Conservation (phyloP, 176 grass and related monocot species). For the Zoysia pacifica region DNA sequence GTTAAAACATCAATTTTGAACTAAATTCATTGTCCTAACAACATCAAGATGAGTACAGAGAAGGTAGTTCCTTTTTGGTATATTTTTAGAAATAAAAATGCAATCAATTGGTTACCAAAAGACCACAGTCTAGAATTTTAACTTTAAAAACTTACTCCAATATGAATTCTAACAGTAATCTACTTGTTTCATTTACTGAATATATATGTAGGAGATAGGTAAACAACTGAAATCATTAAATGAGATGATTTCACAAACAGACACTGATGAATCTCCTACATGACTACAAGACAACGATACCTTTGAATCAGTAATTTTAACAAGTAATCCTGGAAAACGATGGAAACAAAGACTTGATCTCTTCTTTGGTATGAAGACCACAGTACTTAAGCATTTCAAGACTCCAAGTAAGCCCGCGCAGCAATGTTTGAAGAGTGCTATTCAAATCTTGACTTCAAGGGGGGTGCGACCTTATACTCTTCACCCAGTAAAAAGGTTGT, state of each 20-base stretch:
- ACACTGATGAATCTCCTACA: neutral
- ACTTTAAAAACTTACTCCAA: neutral
- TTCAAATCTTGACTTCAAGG: constrained; percentile 13
- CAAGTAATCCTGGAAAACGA: neutral
- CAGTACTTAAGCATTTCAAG: neutral
- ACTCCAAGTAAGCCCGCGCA: neutral
- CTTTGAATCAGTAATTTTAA: constrained; percentile 13
- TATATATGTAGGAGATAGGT: too few relatives aligned
- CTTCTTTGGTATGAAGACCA: neutral
- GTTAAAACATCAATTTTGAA: too few relatives aligned
- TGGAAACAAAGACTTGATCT: constrained; percentile 7
- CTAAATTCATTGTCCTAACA: too few relatives aligned
- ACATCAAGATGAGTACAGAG: too few relatives aligned
- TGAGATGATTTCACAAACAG: neutral
- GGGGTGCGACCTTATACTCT: constrained; percentile 3
- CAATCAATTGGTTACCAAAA: too few relatives aligned
- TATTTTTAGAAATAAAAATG: too few relatives aligned
- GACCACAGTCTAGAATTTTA: neutral
- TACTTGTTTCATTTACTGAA: neutral
- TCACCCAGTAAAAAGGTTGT: neutral
- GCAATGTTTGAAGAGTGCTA: constrained; percentile 1
- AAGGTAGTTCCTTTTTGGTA: too few relatives aligned
- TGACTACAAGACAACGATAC: neutral
- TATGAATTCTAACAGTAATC: neutral
- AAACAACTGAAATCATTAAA: neutral